Evolutionary conservation across 495 filamentous ascomycete species (phyloP), one percentile per base, ranked within the genome.

Genomic region (Cladorrhinum samala): DNA sequence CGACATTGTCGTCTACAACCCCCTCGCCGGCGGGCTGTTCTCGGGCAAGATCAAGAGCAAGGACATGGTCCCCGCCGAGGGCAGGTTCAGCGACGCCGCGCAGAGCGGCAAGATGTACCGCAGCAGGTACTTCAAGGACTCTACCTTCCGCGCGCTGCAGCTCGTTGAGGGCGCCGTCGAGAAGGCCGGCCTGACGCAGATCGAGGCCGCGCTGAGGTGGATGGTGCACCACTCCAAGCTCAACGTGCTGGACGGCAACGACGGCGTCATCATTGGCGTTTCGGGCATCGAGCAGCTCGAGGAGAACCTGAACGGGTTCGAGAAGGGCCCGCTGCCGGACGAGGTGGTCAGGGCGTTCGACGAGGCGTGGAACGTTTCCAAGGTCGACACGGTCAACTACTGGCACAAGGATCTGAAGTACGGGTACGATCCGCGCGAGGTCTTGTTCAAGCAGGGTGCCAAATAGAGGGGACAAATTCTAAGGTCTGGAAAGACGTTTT

Each of bases 1-100:
- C 23, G 87, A 93, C 54, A 80, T 95, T 20, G 90, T 95, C 21
- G 75, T 92, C n/a, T 95, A 96, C 69, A 95, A 95, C 66, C 91
- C 91, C 0, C 72, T 88, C 46, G 89, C 88, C 9, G 91, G 90
- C 4, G 91, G 91, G 0, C 67, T 95, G 17, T 86, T 95, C 62
- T 85, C 84, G 20, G 89, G 91, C 49, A 93, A 93, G 63, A 91
- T 90, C 73, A 91, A 88, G 71, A 77, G 79, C 33, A 70, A 66
- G 24, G 86, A 88, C 63, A 58, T 68, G 11, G 68, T 84, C 0
- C 87, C 88, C 4, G 63, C 67, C 0, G 78, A 82, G 43, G 89
- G 91, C 3, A 79, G 91, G 13, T 95, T 83, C 68, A 83, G 78
- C 50, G 76, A 85, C 14, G 16, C 3, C 51, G 69, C 67, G n/a